Evolutionary conservation across 768 basidiomycete species (phyloP).

Genomic region (Tylopilus sp.): DNA sequence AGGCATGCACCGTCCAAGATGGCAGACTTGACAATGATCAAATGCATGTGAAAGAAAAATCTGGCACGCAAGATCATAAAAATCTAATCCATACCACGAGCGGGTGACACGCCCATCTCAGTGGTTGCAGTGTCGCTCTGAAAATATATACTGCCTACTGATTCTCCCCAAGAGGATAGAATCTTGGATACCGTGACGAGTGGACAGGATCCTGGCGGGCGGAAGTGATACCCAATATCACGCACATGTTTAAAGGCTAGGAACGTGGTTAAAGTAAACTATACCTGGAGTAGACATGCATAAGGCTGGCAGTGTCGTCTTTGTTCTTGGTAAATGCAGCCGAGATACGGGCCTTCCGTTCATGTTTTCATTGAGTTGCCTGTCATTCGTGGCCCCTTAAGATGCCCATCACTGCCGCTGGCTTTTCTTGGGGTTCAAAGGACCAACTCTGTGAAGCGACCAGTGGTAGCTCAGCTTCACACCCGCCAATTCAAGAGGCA

Average conservation of each 20-base stretch:
- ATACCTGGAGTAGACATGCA: background rate
- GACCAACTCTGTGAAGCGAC: conserved; percentile 49
- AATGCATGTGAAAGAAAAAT: no score
- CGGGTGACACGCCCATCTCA: no score
- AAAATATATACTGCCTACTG: conserved; percentile 43
- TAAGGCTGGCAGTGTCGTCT: background rate
- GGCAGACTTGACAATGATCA: no score
- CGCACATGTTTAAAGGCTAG: background rate
- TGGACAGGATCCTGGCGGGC: conserved; percentile 1
- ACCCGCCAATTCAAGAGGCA: conserved; percentile 41
- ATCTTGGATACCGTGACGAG: conserved; percentile 34
- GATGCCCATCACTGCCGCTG: conserved; percentile 13
- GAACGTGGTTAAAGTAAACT: background rate
- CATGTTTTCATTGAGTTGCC: conserved; percentile 32
- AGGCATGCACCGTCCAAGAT: no score
- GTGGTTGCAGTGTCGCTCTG: no score
- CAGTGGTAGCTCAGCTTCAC: conserved; percentile 50
- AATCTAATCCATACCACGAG: no score
- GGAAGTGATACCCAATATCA: background rate
- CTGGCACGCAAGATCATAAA: no score
- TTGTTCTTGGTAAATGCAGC: background rate
- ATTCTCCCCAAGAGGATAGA: conserved; percentile 42
- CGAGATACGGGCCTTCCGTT: conserved; percentile 21
- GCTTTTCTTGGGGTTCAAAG: conserved; percentile 22
- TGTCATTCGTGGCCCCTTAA: conserved; percentile 26